Percentiles rank a stretch among this genome's conserved stretches.
Evolutionary conservation across 805 yeast species (phyloP).

Genomic region (Barnettozyma salicaria): DNA sequence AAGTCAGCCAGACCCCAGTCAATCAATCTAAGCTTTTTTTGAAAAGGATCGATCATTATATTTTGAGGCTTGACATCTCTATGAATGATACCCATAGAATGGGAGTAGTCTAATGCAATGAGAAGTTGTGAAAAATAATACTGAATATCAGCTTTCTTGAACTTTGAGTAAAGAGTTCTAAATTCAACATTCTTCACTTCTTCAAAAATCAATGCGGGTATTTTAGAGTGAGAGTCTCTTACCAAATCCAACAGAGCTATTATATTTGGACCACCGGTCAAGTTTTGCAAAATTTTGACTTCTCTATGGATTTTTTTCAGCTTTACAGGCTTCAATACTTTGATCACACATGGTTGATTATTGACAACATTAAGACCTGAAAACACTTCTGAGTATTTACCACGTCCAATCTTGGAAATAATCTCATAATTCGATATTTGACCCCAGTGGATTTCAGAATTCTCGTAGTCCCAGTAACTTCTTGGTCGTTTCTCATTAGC

Average conservation of each 20-base stretch:
- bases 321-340: slow-evolving; percentile 88
- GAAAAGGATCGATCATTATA: slow-evolving; percentile 85
- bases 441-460: slow-evolving; percentile 57
- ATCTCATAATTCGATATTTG: slow-evolving; percentile 63
- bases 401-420: slow-evolving; percentile 79
- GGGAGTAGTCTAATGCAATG: slow-evolving; percentile 82
- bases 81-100: slow-evolving; percentile 94
- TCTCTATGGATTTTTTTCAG: slow-evolving; percentile 88
- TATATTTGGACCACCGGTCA: slow-evolving; percentile 80
- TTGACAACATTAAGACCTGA: slow-evolving; percentile 69
- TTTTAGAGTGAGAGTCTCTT: slow-evolving; percentile 69
- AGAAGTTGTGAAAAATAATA: slow-evolving; percentile 77
- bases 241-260: slow-evolving; percentile 75
- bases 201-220: slow-evolving; percentile 86
- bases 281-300: slow-evolving; percentile 77
- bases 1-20: slow-evolving; percentile 98
- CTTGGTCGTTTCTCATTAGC: slow-evolving; percentile 62
- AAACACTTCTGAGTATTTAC: slow-evolving; percentile 93
- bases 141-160: slow-evolving; percentile 69
- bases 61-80: slow-evolving; percentile 95
- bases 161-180: slow-evolving; percentile 71
- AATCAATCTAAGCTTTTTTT: slow-evolving; percentile 65
- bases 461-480: slow-evolving; percentile 85
- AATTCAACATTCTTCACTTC: slow-evolving; percentile 79
- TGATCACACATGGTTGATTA: slow-evolving; percentile 68